phyloP scores from a whole-genome alignment of 257 asterid species.

The Petunia axillaris region DNA sequence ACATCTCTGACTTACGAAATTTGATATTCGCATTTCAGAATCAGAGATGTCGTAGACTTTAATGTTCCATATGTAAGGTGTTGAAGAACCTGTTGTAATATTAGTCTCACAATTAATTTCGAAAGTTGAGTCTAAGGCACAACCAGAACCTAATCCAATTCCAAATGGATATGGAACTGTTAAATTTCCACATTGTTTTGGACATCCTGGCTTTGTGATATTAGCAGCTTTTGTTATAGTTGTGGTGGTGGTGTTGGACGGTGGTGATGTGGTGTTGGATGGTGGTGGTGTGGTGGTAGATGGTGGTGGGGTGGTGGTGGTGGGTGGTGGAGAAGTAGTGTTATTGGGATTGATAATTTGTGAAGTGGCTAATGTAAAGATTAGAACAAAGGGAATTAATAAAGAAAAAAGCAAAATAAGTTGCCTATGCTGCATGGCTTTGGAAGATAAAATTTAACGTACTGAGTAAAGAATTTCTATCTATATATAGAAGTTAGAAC shows the following conservation, averaged over 20 bases:
- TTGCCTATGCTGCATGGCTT: no score
- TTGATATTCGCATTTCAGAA: conserved; percentile 49
- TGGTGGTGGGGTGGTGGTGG: neutral
- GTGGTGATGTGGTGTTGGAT: conserved; percentile 33
- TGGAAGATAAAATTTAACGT: no score
- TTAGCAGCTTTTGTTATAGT: conserved; percentile 34
- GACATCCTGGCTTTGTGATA: conserved; percentile 46
- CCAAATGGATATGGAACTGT: conserved; percentile 55
- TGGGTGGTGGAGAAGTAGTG: conserved; percentile 33
- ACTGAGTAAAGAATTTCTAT: no score
- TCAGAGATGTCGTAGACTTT: conserved; percentile 58
- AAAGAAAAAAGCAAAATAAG: neutral
- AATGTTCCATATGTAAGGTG: conserved; percentile 37
- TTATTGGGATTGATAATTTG: neutral
- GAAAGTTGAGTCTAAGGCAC: conserved; percentile 35
- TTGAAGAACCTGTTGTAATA: conserved; percentile 44
- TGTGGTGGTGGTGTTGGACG: neutral
- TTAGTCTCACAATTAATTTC: conserved; percentile 49
- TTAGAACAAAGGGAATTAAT: conserved; percentile 25
- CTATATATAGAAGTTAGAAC: no score
- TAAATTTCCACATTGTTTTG: conserved; percentile 39
- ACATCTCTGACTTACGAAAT: conserved; percentile 47
- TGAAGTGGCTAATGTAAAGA: conserved; percentile 33
- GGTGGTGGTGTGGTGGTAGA: conserved; percentile 8
- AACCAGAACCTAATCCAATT: conserved; percentile 37